Evolutionary conservation across 495 filamentous ascomycete genomes (phyloP).

Genomic region (Hypoxylon intermedium): DNA sequence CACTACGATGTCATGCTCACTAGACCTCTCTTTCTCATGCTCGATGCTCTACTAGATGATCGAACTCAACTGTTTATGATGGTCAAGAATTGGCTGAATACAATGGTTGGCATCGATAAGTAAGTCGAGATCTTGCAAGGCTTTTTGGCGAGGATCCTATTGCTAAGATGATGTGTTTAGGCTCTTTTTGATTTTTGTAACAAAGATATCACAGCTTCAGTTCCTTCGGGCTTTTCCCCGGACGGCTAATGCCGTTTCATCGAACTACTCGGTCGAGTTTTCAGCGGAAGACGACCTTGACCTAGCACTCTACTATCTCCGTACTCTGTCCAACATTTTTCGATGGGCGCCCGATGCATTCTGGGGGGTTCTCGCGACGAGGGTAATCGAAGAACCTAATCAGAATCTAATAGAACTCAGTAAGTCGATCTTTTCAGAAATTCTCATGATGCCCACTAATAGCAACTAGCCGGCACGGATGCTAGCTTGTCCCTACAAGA

Average conservation of each 20-base stretch:
- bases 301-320: conserved; percentile 78
- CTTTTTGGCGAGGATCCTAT: background rate
- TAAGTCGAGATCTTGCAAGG: conserved; percentile 42
- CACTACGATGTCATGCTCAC: conserved; percentile 75
- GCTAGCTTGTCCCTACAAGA: conserved; percentile 63
- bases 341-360: conserved; percentile 65
- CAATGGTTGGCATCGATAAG: conserved; percentile 70
- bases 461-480: conserved; percentile 49
- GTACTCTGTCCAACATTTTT: conserved; percentile 74
- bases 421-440: conserved; percentile 35
- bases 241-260: conserved; percentile 38
- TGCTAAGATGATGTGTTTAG: conserved; percentile 41
- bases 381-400: conserved; percentile 47
- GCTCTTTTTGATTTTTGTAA: conserved; percentile 62
- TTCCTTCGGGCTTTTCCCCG: conserved; percentile 58
- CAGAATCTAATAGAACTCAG: conserved; percentile 53
- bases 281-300: conserved; percentile 70
- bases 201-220: conserved; percentile 60
- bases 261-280: conserved; percentile 37
- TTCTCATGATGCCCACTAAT: conserved; percentile 25
- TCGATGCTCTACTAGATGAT: conserved; percentile 79
- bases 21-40: conserved; percentile 79
- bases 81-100: conserved; percentile 82
- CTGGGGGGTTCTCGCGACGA: conserved; percentile 66
- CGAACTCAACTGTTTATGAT: conserved; percentile 76